These are phyloP conservation scores for Aegilops longissima DNA, from an alignment of 176 grass and related monocot genomes.

Conservation along the genomic window DNA sequence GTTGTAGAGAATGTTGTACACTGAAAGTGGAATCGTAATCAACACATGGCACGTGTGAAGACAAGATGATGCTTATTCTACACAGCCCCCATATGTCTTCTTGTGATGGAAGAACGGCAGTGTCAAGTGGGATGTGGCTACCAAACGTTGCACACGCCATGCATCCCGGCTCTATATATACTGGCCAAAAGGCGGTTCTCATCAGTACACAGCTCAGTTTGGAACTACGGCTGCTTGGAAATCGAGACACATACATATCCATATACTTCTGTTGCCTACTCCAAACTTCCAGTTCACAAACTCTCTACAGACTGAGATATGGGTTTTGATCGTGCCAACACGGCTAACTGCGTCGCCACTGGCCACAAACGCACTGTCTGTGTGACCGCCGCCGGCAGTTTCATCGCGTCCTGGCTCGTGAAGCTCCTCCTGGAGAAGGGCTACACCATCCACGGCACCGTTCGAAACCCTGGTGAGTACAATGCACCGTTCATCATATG, in stretches of 20 bases:
- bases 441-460: constrained; percentile 54
- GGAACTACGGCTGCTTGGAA: not conserved
- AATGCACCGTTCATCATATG: not conserved
- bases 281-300: not conserved
- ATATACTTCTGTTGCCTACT: not conserved
- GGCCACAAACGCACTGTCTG: constrained; percentile 37
- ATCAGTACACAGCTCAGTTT: not conserved
- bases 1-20: not conserved
- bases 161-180: not conserved
- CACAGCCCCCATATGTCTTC: too few relatives aligned
- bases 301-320: not conserved
- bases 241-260: not conserved
- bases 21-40: not conserved
- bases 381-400: constrained; percentile 55
- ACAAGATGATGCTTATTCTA: not conserved
- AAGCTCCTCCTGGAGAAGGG: constrained; percentile 66
- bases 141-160: not conserved
- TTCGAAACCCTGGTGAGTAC: constrained; percentile 44
- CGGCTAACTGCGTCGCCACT: not conserved
- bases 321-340: not conserved
- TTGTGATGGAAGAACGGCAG: too few relatives aligned
- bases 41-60: not conserved
- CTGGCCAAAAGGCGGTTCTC: not conserved
- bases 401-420: constrained; percentile 72
- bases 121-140: not conserved